These are phyloP conservation scores for Hirschioporus abietinus DNA, from an alignment of 768 basidiomycete species.

Conservation along the genomic window DNA sequence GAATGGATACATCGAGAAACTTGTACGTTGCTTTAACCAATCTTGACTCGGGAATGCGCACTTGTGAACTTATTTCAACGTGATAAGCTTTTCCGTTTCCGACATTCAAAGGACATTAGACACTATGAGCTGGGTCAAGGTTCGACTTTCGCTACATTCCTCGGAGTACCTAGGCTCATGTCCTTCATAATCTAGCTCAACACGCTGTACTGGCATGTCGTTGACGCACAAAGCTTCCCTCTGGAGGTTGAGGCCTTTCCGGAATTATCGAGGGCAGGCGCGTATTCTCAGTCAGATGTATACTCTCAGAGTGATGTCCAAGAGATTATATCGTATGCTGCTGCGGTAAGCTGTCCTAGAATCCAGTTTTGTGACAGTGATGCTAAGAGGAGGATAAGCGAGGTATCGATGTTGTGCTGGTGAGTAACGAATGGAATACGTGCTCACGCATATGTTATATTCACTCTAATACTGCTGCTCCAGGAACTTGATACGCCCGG, in stretches of 20 bases:
- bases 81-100: slow-evolving; percentile 44
- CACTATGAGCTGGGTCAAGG: slow-evolving; percentile 72
- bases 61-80: neutral
- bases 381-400: slow-evolving; percentile 25
- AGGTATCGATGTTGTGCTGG: slow-evolving; percentile 43
- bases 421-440: slow-evolving; percentile 6
- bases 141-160: slow-evolving; percentile 10
- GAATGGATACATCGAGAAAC: slow-evolving; percentile 42
- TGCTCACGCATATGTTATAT: neutral
- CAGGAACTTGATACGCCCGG: slow-evolving; percentile 52
- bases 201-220: slow-evolving; percentile 43
- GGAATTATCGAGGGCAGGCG: slow-evolving; percentile 38
- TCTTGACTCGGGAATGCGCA: neutral
- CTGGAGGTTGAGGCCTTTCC: slow-evolving; percentile 32
- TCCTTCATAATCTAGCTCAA: slow-evolving; percentile 33
- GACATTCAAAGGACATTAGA: slow-evolving; percentile 68
- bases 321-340: slow-evolving; percentile 39
- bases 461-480: neutral
- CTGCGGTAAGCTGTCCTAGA: slow-evolving; percentile 27
- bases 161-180: neutral
- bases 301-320: slow-evolving; percentile 34
- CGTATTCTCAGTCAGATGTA: slow-evolving; percentile 29
- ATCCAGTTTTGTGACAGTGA: slow-evolving; percentile 5
- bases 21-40: slow-evolving; percentile 24
- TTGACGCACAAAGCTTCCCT: slow-evolving; percentile 49